phyloP scores from a whole-genome alignment of 768 basidiomycete genomes.

The Ramaria rubella region DNA sequence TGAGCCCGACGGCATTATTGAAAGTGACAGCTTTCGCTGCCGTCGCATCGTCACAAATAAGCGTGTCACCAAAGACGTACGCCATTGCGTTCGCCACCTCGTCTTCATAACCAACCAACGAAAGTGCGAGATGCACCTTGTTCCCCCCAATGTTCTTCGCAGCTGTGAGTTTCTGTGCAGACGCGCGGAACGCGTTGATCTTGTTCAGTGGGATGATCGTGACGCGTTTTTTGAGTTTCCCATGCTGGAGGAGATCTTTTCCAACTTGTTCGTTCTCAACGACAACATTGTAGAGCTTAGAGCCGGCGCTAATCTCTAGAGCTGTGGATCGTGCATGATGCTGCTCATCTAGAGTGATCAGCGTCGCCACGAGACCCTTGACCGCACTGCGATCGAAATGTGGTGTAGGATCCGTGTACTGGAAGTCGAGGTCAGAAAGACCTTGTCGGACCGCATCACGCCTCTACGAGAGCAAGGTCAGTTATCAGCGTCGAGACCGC shows the following conservation, averaged over 20 bases:
- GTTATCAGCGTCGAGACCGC: neutral
- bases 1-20: constrained; percentile 54
- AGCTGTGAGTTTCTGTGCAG: constrained; percentile 72
- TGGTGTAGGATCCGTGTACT: constrained; percentile 69
- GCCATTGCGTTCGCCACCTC: constrained; percentile 86
- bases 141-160: constrained; percentile 58
- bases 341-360: constrained; percentile 65
- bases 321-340: constrained; percentile 82
- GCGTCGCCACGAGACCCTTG: constrained; percentile 85
- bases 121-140: constrained; percentile 82
- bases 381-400: constrained; percentile 81
- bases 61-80: constrained; percentile 88
- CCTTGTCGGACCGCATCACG: constrained; percentile 62
- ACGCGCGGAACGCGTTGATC: constrained; percentile 59
- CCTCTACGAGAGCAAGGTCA: constrained; percentile 36
- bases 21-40: constrained; percentile 88
- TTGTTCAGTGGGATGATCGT: constrained; percentile 93
- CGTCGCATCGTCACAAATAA: constrained; percentile 85
- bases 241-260: constrained; percentile 73
- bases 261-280: constrained; percentile 88
- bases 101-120: constrained; percentile 73
- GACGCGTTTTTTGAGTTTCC: constrained; percentile 75
- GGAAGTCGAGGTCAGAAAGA: constrained; percentile 72
- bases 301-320: constrained; percentile 87
- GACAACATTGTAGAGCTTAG: constrained; percentile 87